phyloP scores from a whole-genome alignment of 73 alveolate species.

The Diophrys appendiculata region DNA sequence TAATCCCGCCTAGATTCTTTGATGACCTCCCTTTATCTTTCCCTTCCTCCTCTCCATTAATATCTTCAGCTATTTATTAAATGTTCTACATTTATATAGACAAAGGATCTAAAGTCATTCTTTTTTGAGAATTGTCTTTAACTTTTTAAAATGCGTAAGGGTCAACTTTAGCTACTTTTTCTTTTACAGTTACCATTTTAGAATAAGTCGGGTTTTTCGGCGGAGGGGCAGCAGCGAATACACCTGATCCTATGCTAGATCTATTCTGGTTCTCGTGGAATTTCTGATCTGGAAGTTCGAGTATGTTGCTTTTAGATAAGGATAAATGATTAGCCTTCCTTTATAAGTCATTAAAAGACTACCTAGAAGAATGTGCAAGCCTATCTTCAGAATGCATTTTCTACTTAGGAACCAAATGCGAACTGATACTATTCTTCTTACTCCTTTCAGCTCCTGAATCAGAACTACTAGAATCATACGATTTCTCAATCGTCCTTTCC shows the following conservation, averaged over 20 bases:
- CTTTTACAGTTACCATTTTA: neutral
- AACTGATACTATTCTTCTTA: too few relatives aligned
- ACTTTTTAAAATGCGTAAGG: neutral
- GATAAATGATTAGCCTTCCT: too few relatives aligned
- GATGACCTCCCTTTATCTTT: too few relatives aligned
- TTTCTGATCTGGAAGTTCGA: neutral
- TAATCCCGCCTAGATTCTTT: neutral
- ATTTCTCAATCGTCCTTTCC: neutral
- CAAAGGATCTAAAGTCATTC: neutral
- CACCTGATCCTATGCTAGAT: neutral
- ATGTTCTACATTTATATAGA: too few relatives aligned
- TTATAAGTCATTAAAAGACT: too few relatives aligned
- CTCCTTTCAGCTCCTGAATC: too few relatives aligned
- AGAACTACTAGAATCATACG: neutral
- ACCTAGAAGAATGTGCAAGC: too few relatives aligned
- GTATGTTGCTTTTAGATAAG: neutral
- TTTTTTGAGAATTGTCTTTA: neutral
- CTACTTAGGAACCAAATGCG: too few relatives aligned
- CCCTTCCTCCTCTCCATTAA: too few relatives aligned
- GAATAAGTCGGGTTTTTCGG: neutral
- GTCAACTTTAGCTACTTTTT: neutral
- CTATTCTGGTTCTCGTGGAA: neutral
- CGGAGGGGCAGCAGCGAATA: neutral
- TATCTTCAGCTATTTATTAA: too few relatives aligned
- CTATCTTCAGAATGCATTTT: too few relatives aligned